Percentiles rank a stretch among this genome's conserved stretches.
Conservation (phyloP, 768 basidiomycete species). For the Termitomyces sp. region DNA sequence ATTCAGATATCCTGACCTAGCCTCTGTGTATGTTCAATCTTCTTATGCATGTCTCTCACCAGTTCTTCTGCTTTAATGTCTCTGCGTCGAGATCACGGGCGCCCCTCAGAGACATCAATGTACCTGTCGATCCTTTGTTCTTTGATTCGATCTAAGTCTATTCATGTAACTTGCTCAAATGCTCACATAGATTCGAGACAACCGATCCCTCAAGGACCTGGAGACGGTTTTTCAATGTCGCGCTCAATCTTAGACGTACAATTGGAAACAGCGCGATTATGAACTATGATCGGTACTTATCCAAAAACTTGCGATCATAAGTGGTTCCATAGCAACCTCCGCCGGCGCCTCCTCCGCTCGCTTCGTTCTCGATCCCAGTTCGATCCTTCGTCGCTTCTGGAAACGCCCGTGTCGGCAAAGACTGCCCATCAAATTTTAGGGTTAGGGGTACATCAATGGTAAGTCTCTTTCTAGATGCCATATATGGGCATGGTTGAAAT, state of each 20-base stretch:
- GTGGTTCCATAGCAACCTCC: conserved; percentile 8
- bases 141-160: background rate
- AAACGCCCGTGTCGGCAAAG: background rate
- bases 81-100: background rate
- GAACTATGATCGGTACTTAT: no score
- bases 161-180: background rate
- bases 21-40: background rate
- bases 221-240: background rate
- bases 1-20: background rate
- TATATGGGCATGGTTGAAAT: conserved; percentile 20
- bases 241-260: background rate
- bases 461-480: conserved; percentile 10
- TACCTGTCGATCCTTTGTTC: background rate
- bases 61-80: background rate
- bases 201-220: background rate
- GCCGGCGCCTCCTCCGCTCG: background rate
- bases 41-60: background rate
- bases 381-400: background rate
- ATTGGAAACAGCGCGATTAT: no score
- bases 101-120: background rate
- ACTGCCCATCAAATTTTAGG: background rate
- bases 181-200: background rate
- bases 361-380: background rate
- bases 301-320: no score
- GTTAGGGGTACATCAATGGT: conserved; percentile 16